Percentiles rank a stretch among this genome's conserved stretches.
Conservation (phyloP, 345 rosid species). For the Salix viminalis region DNA sequence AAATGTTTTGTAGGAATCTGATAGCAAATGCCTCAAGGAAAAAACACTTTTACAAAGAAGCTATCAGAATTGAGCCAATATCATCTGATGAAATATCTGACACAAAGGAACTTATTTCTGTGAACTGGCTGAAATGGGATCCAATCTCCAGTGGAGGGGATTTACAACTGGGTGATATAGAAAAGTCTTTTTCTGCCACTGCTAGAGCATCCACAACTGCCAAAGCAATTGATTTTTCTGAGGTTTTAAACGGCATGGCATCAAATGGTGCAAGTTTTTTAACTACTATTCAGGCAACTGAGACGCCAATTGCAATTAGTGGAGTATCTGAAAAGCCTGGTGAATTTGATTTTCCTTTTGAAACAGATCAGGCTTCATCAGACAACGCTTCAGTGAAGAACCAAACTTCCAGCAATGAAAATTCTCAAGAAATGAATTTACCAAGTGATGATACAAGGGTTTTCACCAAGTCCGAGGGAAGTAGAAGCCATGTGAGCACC, state of each 20-base stretch:
- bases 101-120: conserved; percentile 34
- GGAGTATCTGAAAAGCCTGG: conserved; percentile 21
- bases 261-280: conserved; percentile 20
- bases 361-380: conserved; percentile 18
- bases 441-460: conserved; percentile 7
- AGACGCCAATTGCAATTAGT: conserved; percentile 18
- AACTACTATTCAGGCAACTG: conserved; percentile 17
- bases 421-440: conserved; percentile 11
- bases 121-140: conserved; percentile 73
- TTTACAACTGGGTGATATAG: conserved; percentile 61
- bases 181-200: conserved; percentile 42
- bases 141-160: conserved; percentile 86
- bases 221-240: conserved; percentile 53
- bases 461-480: conserved; percentile 20
- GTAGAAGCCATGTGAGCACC: conserved; percentile 6
- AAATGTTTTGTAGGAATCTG: conserved; percentile 47
- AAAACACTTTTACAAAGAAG: conserved; percentile 64
- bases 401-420: conserved; percentile 5
- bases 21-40: conserved; percentile 60
- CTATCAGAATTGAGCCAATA: conserved; percentile 56
- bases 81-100: conserved; percentile 37
- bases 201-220: conserved; percentile 11
- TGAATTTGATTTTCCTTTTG: conserved; percentile 4
- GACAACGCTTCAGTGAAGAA: conserved; percentile 11
- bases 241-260: conserved; percentile 39